Base-by-base conservation (phyloP, 805 yeast genomes). In the Lipomyces orientalis region DNA sequence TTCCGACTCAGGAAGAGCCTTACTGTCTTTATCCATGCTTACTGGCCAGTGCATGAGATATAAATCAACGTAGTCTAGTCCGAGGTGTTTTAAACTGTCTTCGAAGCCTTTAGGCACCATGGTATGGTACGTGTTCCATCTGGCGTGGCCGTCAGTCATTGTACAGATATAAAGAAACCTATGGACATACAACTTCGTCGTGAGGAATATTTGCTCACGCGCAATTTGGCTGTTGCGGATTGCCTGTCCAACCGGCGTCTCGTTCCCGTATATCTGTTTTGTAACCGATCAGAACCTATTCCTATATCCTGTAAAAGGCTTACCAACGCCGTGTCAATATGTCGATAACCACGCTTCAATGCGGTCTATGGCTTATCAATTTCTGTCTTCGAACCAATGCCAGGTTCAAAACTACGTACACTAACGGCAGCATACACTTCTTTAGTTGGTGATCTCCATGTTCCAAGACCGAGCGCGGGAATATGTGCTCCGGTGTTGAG, bases 41-140 rank as follows among this genome's bases (percentile, higher is more conserved):
- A 85, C 85, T 6, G 97, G 97, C 96, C 96, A 91, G 79, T 91
- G 97, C 77, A 91, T 84, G 75, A 91, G 82, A 75, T 88, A 87
- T 12, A 91, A 80, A 76, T 91, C 97, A 62, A 91, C 88, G 74
- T 91, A 91, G 60, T 89, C 94, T 71, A 90, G 75, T 0, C 87
- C 87, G 69, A 90, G 81, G 74, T 87, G 85, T 71, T 82, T 73
- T 73, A 91, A 81, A 2, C 93, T 88, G 60, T 79, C 80, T 9
- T 85, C 83, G 49, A 90, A 77, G 8, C 90, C 89, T 37, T 74
- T 76, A 37, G 75, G 82, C 5, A 84, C 84, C 64, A 82, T 76
- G 31, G 73, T 68, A 66, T 73, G 75, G 72, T 70, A 73, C 55
- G 76, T 69, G 34, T 68, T 71, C 88, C 90, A 86, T 33, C 65